A percentile compares a stretch with the other conserved stretches of the same genome.
phyloP scores from a whole-genome alignment of 2,329 filamentous ascomycete genomes.

The Apiospora phragmitis region DNA sequence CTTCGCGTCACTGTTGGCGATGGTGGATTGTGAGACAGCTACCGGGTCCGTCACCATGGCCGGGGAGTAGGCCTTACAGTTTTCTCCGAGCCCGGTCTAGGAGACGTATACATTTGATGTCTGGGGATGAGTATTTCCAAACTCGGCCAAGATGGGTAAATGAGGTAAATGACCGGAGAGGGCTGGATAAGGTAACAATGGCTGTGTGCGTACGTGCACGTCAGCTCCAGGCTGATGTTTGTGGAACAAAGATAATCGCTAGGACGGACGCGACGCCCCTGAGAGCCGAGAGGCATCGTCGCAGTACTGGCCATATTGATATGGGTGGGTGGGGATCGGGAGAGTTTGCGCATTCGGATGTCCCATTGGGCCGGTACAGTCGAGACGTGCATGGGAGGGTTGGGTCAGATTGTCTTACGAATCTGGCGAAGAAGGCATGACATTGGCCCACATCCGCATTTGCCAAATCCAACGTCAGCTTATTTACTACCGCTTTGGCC shows the following conservation, averaged over 20 bases:
- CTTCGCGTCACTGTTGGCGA: slow-evolving; percentile 9
- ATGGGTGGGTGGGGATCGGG: background rate
- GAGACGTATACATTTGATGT: slow-evolving; percentile 3
- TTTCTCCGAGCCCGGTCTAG: background rate
- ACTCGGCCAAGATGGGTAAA: slow-evolving; percentile 4
- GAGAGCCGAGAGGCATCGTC: background rate
- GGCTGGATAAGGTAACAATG: slow-evolving; percentile 3
- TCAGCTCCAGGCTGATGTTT: background rate
- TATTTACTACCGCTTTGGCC: no score
- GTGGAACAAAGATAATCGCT: background rate
- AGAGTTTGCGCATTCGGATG: background rate
- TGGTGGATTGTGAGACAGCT: slow-evolving; percentile 10
- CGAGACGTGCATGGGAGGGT: no score
- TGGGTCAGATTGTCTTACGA: no score
- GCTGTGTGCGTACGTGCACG: background rate
- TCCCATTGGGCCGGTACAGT: no score
- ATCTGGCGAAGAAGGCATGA: no score
- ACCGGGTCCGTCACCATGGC: slow-evolving; percentile 7
- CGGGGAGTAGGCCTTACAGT: slow-evolving; percentile 6
- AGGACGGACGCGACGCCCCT: background rate
- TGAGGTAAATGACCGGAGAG: slow-evolving; percentile 5
- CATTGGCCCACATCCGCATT: no score
- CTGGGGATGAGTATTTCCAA: background rate
- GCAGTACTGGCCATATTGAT: background rate
- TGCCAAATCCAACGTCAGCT: no score